These are phyloP conservation scores for Capronia epimyces DNA, from an alignment of 2,329 filamentous ascomycete genomes.

Conservation along the genomic window DNA sequence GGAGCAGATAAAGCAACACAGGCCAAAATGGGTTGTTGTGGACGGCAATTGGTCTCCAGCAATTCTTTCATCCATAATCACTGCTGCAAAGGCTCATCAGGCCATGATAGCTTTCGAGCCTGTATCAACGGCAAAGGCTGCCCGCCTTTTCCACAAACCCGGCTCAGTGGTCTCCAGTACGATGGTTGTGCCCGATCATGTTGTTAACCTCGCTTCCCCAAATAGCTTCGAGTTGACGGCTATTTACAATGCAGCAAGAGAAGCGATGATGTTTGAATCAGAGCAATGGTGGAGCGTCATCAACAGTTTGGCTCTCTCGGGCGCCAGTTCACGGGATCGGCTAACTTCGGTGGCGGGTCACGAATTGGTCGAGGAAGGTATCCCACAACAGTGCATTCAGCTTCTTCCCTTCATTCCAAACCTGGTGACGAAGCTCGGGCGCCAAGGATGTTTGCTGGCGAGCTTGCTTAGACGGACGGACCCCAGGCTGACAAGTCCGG, in stretches of 20 bases:
- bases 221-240: constrained; percentile 75
- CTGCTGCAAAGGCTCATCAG: constrained; percentile 51
- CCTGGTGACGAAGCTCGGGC: constrained; percentile 77
- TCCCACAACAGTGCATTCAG: constrained; percentile 77
- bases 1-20: constrained; percentile 50
- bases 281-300: constrained; percentile 73
- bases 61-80: constrained; percentile 63
- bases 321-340: constrained; percentile 62
- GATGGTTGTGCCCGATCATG: constrained; percentile 54
- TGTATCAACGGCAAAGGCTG: constrained; percentile 75
- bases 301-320: constrained; percentile 69
- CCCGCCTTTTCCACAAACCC: constrained; percentile 54
- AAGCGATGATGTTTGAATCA: constrained; percentile 62
- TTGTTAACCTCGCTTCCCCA: constrained; percentile 71
- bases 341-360: constrained; percentile 63
- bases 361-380: constrained; percentile 67
- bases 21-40: constrained; percentile 71
- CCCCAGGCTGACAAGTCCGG: constrained; percentile 56
- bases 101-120: constrained; percentile 76
- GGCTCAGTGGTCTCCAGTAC: constrained; percentile 33
- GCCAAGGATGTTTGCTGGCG: constrained; percentile 68
- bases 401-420: constrained; percentile 83
- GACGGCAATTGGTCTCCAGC: constrained; percentile 78
- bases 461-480: constrained; percentile 65
- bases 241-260: constrained; percentile 67